Conservation (phyloP, 2,329 filamentous ascomycete genomes). For the Pseudocercospora macadamiae region DNA sequence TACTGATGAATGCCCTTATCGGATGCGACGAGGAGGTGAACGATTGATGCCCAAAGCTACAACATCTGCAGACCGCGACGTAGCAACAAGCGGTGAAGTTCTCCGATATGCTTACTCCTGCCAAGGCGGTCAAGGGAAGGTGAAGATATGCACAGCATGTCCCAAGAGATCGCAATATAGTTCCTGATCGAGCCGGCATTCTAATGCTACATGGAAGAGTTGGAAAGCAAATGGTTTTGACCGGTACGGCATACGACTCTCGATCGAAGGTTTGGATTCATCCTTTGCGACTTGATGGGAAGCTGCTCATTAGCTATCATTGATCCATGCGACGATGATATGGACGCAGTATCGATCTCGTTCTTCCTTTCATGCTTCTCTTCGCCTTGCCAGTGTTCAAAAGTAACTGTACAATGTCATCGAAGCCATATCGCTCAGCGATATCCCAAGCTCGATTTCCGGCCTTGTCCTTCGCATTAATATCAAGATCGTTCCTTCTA, state of each 20-base stretch:
- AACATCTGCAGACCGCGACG: too few species aligned
- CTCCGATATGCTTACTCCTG: neutral
- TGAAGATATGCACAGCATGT: too few species aligned
- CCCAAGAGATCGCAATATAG: too few species aligned
- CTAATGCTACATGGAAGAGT: too few species aligned
- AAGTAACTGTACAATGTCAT: neutral
- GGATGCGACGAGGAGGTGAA: too few species aligned
- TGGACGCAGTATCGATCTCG: neutral
- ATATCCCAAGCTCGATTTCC: neutral
- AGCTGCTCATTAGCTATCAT: too few species aligned
- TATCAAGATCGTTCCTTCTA: neutral
- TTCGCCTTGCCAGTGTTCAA: neutral
- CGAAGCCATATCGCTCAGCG: neutral
- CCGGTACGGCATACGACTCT: too few species aligned
- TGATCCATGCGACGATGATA: too few species aligned
- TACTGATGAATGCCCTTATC: too few species aligned
- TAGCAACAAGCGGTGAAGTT: neutral
- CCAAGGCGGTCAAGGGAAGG: neutral
- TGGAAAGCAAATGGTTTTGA: too few species aligned
- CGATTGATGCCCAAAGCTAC: neutral
- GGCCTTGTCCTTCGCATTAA: neutral
- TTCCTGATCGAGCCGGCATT: neutral
- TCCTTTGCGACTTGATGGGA: too few species aligned
- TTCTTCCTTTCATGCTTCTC: neutral
- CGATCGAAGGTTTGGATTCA: too few species aligned